Evolutionary conservation across 352 stramenopile species (phyloP).

Genomic region (Achlya hypogyna): DNA sequence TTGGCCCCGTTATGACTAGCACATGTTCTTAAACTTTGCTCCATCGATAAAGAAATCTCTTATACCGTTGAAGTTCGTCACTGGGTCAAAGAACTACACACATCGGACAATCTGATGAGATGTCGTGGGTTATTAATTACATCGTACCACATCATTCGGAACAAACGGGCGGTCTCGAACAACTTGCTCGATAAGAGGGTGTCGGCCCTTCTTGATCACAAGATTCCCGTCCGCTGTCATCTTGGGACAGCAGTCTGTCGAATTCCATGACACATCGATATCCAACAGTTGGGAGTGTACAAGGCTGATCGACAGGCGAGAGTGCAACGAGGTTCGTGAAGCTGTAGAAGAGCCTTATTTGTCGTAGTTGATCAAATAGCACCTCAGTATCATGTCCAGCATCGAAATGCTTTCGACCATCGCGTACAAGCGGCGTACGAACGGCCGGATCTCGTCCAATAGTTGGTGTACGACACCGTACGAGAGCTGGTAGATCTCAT

Average conservation of each 20-base stretch:
- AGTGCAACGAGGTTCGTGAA: constrained; percentile 84
- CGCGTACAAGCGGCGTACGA: constrained; percentile 63
- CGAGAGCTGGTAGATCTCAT: constrained; percentile 82
- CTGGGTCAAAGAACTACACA: constrained; percentile 53
- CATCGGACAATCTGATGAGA: neutral
- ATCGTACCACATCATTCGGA: constrained; percentile 73
- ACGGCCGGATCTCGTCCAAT: constrained; percentile 65
- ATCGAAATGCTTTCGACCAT: constrained; percentile 85
- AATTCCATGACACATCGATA: neutral
- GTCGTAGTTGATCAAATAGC: neutral
- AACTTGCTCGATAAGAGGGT: constrained; percentile 63
- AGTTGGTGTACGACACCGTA: constrained; percentile 79
- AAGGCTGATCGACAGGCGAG: constrained; percentile 61
- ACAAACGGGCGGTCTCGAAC: constrained; percentile 70
- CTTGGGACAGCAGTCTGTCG: constrained; percentile 54
- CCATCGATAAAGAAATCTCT: too few species aligned
- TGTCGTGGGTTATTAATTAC: neutral
- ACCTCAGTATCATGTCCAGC: constrained; percentile 89
- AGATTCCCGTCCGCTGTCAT: constrained; percentile 61
- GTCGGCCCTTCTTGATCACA: constrained; percentile 69
- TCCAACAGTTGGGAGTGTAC: constrained; percentile 24
- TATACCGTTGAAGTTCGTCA: constrained; percentile 68
- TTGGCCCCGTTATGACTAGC: constrained; percentile 84
- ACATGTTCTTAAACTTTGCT: too few species aligned
- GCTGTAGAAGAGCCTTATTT: constrained; percentile 24